Evolutionary conservation across 164 flowering plant species (phyloP), one percentile per base, ranked within the genome.

Genomic region (Protea cynaroides): DNA sequence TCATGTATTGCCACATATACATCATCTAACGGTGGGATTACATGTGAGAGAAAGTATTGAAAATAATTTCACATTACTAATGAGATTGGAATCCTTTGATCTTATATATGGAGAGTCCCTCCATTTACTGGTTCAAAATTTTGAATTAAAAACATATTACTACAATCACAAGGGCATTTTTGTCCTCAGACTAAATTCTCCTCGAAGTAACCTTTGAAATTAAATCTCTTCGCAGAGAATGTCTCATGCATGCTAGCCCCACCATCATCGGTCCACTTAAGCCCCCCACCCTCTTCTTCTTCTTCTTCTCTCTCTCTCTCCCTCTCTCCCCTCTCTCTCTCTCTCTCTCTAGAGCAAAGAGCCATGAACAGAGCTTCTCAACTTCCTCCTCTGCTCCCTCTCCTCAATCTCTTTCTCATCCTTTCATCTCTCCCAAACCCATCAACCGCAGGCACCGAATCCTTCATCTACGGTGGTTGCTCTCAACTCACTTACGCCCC

Each of bases 381-480:
- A 46, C 50, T 46, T 46, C 50, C 50, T 49, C 17, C 62, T 18
- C 61, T 52, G 36, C 47, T 69, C 69, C 51, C 29, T 19, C 58
- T 52, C 57, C 29, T 64, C 18, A 7, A 68, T 59, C 58, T 54
- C 73, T 22, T 76, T 51, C 6, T 68, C 49, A 50, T 70, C 74
- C 44, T 60, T 69, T 50, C 63, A 37, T 55, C 62, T 22, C 50
- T 66, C 67, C 56, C 59, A 36, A 56, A 51, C 38, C 67, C 55
- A 23, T 54, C 74, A 25, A 24, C 40, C 7, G 52, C 81, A 15
- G 18, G 5, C 52, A 49, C 19, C 29, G 85, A 87, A 72, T 21
- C 84, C 37, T 83, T 92, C 72, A 52, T 89, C 72, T 89, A 79
- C 59, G 94, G 87, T 10, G 97, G 98, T 38, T 93, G 98, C 79